These are phyloP conservation scores for Fusarium sp. DNA, from an alignment of 2,329 filamentous ascomycete species.

Conservation along the genomic window DNA sequence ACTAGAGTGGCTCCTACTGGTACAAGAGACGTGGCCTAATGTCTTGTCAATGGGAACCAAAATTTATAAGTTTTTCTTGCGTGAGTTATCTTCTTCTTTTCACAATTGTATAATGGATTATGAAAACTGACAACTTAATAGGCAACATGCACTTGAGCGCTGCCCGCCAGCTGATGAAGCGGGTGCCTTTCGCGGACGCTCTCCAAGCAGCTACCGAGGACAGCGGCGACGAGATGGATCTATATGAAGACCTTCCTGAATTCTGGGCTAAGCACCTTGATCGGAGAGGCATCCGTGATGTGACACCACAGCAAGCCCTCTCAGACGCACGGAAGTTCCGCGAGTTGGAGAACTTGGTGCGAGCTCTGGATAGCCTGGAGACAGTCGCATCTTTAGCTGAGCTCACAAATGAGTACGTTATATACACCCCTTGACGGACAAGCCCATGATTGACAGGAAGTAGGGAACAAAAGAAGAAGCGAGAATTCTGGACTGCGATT, in stretches of 20 bases:
- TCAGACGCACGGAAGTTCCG: constrained; percentile 72
- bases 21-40: constrained; percentile 78
- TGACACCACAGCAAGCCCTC: constrained; percentile 59
- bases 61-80: constrained; percentile 85
- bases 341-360: constrained; percentile 76
- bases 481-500: constrained; percentile 68
- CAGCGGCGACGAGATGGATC: constrained; percentile 53
- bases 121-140: constrained; percentile 46
- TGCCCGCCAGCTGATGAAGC: constrained; percentile 65
- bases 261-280: constrained; percentile 58
- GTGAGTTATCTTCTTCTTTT: constrained; percentile 65
- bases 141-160: constrained; percentile 66
- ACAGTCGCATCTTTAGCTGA: constrained; percentile 70
- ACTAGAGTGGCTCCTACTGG: constrained; percentile 85
- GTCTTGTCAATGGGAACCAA: constrained; percentile 76
- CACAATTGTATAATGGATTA: neutral
- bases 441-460: constrained; percentile 46
- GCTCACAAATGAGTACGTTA: constrained; percentile 64
- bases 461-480: constrained; percentile 53
- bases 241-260: constrained; percentile 54
- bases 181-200: constrained; percentile 64
- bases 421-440: no score
- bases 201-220: constrained; percentile 57
- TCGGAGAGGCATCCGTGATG: constrained; percentile 53
- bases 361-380: constrained; percentile 76